Base-by-base conservation (phyloP, 495 filamentous ascomycete genomes). In the Bombardia bombarda region DNA sequence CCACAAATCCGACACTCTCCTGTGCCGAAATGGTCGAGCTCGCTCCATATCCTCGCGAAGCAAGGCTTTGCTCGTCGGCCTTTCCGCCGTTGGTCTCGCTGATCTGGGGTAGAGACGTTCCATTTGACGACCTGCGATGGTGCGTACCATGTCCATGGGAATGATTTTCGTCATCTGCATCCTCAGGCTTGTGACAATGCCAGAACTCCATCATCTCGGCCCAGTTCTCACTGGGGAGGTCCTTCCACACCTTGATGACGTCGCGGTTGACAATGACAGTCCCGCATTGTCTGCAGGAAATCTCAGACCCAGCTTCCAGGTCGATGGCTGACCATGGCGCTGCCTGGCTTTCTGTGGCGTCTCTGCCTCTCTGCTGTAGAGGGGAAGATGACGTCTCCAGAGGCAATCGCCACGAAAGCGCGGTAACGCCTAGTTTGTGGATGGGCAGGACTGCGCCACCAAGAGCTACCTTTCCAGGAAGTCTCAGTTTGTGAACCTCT, bases 151-250 rank as follows among this genome's bases (percentile, higher is more conserved):
- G 21, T 12, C 47, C 43, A 13, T 58, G 52, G 42, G 65, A 51
- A 21, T 63, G 45, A 21, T 58, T 47, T 14, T 65, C 48, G 16
- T 72, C 50, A 16, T 66, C 49, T n/a, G 71, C 49, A 32, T 42
- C 38, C 7, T 38, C 73, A 65, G 88, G 92, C 57, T 96, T 97
- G 60, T 98, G 92, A 57, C 92, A 99, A 62, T 99, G 92, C 92
- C 92, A 99, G 52, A 96, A 95, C 58, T 99, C 92, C 92, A 99
- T 99, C 93, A 97, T 96, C 62, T 99, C 92, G 2, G 90, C 92
- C 92, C 92, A 99, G 53, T 94, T 92, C 45, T 90, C 87, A 51
- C 87, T 94, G 1, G 92, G 92, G 4, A 98, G 72, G 54, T 97
- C 89, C 63, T 90, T 95, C 92, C 93, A 98, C n/a, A 61, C 63